Conservation (phyloP, 306 rosid genomes). For the Corylus americana region DNA sequence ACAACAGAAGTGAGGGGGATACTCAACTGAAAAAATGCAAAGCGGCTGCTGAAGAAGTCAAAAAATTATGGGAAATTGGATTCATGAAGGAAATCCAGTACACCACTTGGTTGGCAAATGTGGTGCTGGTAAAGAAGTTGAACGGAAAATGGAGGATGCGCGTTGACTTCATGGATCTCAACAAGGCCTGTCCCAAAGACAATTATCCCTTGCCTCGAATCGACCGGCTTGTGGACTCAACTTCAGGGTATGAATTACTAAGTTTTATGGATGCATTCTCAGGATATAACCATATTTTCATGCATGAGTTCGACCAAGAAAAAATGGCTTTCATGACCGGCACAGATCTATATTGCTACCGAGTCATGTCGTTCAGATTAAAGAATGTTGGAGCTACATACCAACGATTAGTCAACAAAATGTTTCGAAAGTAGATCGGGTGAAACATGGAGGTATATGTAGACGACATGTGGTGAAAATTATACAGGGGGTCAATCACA, state of each 20-base stretch:
- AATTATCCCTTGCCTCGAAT: background rate
- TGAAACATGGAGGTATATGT: too few species aligned
- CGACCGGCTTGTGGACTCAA: background rate
- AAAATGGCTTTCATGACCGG: background rate
- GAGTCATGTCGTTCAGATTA: background rate
- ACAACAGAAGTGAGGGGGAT: too few species aligned
- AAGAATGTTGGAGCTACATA: background rate
- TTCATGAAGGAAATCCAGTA: background rate
- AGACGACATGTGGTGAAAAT: too few species aligned
- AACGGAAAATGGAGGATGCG: background rate
- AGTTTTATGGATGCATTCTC: background rate
- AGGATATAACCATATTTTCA: background rate
- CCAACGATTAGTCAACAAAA: background rate
- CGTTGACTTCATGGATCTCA: too few species aligned
- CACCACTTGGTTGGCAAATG: background rate
- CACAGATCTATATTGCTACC: background rate
- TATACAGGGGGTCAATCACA: too few species aligned
- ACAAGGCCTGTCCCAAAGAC: background rate
- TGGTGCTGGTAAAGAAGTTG: background rate
- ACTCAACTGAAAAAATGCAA: too few species aligned
- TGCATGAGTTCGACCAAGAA: background rate
- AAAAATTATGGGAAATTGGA: fast-evolving
- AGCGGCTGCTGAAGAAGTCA: background rate
- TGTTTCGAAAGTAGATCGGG: background rate
- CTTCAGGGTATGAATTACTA: background rate